Conservation (phyloP, 139 green algal species). For the Picochlorum sp. region DNA sequence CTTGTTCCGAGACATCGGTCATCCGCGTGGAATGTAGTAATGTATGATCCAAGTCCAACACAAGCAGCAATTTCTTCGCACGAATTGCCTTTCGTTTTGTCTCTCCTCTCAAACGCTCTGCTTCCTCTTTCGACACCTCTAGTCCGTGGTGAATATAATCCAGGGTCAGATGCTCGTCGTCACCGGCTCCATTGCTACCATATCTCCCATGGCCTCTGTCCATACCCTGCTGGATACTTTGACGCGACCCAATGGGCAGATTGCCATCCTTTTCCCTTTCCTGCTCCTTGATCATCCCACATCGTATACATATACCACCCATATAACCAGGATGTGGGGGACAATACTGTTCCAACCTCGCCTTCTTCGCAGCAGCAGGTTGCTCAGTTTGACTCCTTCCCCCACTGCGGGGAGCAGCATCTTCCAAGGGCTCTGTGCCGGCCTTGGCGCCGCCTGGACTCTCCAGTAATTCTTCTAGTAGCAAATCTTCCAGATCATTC, state of each 20-base stretch:
- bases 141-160: conserved; percentile 32
- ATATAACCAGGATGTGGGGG: conserved; percentile 62
- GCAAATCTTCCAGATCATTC: conserved; percentile 8
- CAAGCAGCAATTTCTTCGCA: conserved; percentile 48
- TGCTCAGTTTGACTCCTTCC: no score
- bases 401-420: no score
- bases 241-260: background rate
- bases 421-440: no score
- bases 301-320: conserved; percentile 68
- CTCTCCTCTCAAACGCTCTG: conserved; percentile 28
- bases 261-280: background rate
- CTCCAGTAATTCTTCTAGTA: conserved; percentile 8
- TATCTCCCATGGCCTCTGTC: no score
- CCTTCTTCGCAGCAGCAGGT: no score
- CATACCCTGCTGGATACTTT: no score
- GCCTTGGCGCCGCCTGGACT: background rate
- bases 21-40: conserved; percentile 74
- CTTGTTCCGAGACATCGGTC: conserved; percentile 16
- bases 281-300: conserved; percentile 32
- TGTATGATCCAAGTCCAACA: conserved; percentile 95
- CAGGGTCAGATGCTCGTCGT: conserved; percentile 7
- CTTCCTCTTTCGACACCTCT: conserved; percentile 35
- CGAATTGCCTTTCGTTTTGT: conserved; percentile 24
- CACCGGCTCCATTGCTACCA: background rate
- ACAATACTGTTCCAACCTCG: conserved; percentile 20